These are phyloP conservation scores for Salix caprea DNA, from an alignment of 345 rosid species.

Conservation along the genomic window DNA sequence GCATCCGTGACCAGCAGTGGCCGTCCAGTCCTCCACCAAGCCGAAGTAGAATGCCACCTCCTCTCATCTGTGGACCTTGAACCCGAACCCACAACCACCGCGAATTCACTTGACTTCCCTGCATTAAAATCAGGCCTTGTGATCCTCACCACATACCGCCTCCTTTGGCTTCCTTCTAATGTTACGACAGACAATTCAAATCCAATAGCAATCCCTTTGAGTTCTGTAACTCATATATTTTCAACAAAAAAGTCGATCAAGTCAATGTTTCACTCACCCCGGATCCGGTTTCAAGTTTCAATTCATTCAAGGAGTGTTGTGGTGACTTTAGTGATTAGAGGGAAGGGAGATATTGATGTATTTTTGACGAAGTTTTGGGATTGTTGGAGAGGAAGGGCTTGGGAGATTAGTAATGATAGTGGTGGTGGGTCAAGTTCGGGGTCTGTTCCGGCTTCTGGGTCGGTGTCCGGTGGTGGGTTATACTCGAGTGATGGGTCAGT, in stretches of 20 bases:
- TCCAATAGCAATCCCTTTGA: slow-evolving; percentile 45
- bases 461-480: slow-evolving; percentile 41
- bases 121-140: slow-evolving; percentile 57
- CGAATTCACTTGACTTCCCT: slow-evolving; percentile 29
- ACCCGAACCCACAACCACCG: slow-evolving; percentile 34
- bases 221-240: slow-evolving; percentile 47
- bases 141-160: slow-evolving; percentile 84
- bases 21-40: slow-evolving; percentile 65
- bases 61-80: slow-evolving; percentile 77
- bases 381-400: slow-evolving; percentile 74
- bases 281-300: slow-evolving; percentile 71
- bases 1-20: slow-evolving; percentile 62
- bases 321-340: slow-evolving; percentile 59
- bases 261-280: slow-evolving; percentile 76
- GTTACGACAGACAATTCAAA: slow-evolving; percentile 20
- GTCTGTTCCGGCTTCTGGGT: slow-evolving; percentile 23
- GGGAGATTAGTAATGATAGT: slow-evolving; percentile 47
- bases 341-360: slow-evolving; percentile 78
- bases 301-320: slow-evolving; percentile 44
- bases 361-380: slow-evolving; percentile 73
- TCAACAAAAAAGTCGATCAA: slow-evolving; percentile 63
- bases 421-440: not conserved
- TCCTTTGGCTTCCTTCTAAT: slow-evolving; percentile 67
- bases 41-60: slow-evolving; percentile 69
- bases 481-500: slow-evolving; percentile 72